A percentile compares a stretch with the other conserved stretches of the same genome.
Conservation (phyloP, 768 basidiomycete genomes). For the Pleurotus tuber-regium region DNA sequence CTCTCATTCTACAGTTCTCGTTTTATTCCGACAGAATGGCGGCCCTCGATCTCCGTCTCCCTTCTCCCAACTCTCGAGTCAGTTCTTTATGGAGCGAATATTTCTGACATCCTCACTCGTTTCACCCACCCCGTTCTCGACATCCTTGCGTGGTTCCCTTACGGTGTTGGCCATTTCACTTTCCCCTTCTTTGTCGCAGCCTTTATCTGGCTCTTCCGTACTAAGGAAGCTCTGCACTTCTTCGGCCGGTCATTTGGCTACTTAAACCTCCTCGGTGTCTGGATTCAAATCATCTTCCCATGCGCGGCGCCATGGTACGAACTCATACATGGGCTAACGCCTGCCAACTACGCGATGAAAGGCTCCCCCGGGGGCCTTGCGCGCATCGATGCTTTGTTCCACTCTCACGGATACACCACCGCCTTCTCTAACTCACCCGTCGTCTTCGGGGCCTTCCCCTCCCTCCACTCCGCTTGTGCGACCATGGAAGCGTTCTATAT, state of each 20-base stretch:
- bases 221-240: slow-evolving; percentile 73
- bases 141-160: slow-evolving; percentile 93
- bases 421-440: slow-evolving; percentile 87
- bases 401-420: slow-evolving; percentile 69
- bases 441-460: slow-evolving; percentile 96
- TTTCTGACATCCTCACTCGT: slow-evolving; percentile 93
- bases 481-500: slow-evolving; percentile 93
- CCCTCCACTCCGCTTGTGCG: slow-evolving; percentile 85
- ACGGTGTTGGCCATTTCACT: slow-evolving; percentile 91
- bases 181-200: slow-evolving; percentile 85
- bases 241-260: slow-evolving; percentile 91
- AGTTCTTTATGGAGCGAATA: slow-evolving; percentile 95
- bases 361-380: slow-evolving; percentile 93
- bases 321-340: slow-evolving; percentile 92
- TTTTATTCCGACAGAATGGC: slow-evolving; percentile 73
- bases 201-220: slow-evolving; percentile 87
- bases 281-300: slow-evolving; percentile 85
- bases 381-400: slow-evolving; percentile 88
- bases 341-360: slow-evolving; percentile 88
- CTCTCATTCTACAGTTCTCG: slow-evolving; percentile 84
- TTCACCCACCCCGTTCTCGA: slow-evolving; percentile 93
- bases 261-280: slow-evolving; percentile 86
- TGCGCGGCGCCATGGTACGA: slow-evolving; percentile 99
- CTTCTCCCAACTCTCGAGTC: slow-evolving; percentile 93
- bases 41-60: slow-evolving; percentile 87